Base-by-base conservation (phyloP, 2,329 filamentous ascomycete genomes). In the Botrytis cinerea region DNA sequence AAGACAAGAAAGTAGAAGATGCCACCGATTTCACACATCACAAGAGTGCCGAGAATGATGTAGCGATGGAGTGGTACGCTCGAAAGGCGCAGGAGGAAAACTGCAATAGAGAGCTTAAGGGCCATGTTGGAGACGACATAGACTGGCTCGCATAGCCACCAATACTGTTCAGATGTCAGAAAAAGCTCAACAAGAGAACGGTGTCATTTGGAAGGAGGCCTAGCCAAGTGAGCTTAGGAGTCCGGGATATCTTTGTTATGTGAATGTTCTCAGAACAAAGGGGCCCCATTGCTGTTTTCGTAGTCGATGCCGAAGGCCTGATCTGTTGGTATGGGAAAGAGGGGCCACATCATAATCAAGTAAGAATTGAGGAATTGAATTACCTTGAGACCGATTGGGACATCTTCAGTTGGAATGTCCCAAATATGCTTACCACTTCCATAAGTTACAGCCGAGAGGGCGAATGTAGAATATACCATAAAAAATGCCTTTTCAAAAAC, bases 91-190 rank as follows among this genome's bases (percentile, higher is more conserved):
- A 84, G 73, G 25, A 84, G 78, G 73, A 84, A 83, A 66, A 84
- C 75, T 59, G 81, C 81, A 40, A 84, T 81, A 68, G 81, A 82
- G 68, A 82, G 78, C 75, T 84, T 84, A 46, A 83, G 77, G 7
- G 81, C 76, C 60, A 83, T 81, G 46, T 82, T 83, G 9, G 82
- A 81, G n/a, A 82, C 70, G n/a, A 84, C 78, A 61, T 84, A 84
- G 40, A 79, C 76, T 12, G 82, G 75, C 70, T 84, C 83, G 28
- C 81, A 83, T 8, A 79, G 78, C 82, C 82, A 84, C 80, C 80
- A 81, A 77, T 78, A 80, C 76, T 80, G 61, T 61, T 40, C 2
- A 7, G 5, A 57, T 45, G 46, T 72, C 18, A 73, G 67, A 71
- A 66, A 64, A 25, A 38, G 16, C 35, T 35, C 22, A 59, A 10